Conservation (phyloP, 257 asterid genomes). For the Nemophila menziesii region DNA sequence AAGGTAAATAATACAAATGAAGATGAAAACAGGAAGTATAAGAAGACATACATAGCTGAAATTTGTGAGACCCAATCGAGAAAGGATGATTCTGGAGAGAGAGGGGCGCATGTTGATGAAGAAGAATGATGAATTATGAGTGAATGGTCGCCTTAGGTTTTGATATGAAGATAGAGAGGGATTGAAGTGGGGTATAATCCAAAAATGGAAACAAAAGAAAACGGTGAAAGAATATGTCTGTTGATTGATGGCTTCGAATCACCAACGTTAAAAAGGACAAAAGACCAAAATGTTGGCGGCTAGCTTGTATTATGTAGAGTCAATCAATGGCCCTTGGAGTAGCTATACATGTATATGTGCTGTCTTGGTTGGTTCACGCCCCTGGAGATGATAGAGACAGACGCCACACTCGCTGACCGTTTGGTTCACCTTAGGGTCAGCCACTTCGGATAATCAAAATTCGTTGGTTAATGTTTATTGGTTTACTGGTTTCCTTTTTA, state of each 20-base stretch:
- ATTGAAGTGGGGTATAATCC: neutral
- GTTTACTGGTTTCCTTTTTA: no score
- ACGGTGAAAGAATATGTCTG: no score
- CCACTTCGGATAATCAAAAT: no score
- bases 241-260: no score
- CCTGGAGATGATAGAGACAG: no score
- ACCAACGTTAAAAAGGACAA: neutral
- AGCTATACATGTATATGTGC: no score
- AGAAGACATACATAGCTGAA: constrained; percentile 33
- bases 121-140: neutral
- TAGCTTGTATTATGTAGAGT: no score
- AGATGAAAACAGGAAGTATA: neutral
- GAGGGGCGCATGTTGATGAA: constrained; percentile 37
- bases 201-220: neutral
- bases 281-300: neutral
- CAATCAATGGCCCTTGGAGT: no score
- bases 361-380: no score
- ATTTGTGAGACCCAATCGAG: constrained; percentile 25
- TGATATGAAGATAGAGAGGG: neutral
- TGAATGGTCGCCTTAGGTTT: neutral
- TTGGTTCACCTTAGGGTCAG: no score
- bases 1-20: neutral
- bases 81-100: constrained; percentile 29
- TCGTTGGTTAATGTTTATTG: no score
- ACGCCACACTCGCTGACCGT: no score